Evolutionary conservation across 2,329 filamentous ascomycete genomes (phyloP).

Genomic region (Colletotrichum musae): DNA sequence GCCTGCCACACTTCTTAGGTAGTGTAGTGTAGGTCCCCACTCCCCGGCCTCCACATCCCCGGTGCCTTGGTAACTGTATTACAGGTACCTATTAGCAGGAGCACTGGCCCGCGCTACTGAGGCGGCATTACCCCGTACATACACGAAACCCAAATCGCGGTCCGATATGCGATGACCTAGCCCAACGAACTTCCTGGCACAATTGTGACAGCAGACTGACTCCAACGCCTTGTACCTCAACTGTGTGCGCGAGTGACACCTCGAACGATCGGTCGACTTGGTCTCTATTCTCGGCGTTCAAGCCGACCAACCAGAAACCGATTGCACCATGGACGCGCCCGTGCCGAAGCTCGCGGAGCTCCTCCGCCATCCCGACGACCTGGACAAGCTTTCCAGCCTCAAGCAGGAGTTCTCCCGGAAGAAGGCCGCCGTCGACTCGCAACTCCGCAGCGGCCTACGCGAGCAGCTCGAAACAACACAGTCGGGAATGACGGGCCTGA

Average conservation of each 20-base stretch:
- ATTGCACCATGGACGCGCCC: slow-evolving; percentile 72
- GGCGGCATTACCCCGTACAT: not conserved
- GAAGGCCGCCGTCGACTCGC: slow-evolving; percentile 90
- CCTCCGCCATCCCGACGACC: slow-evolving; percentile 93
- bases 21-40: no score
- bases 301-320: slow-evolving; percentile 11
- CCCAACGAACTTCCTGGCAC: slow-evolving; percentile 9
- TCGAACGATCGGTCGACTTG: slow-evolving; percentile 3
- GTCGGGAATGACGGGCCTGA: slow-evolving; percentile 89
- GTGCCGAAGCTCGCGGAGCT: slow-evolving; percentile 91
- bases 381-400: slow-evolving; percentile 93
- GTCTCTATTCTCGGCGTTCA: not conserved
- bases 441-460: slow-evolving; percentile 88
- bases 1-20: no score
- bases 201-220: slow-evolving; percentile 13
- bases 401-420: slow-evolving; percentile 96
- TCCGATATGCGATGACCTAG: slow-evolving; percentile 28
- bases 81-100: no score
- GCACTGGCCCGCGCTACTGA: not conserved
- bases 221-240: not conserved
- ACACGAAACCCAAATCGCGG: slow-evolving; percentile 31
- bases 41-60: no score
- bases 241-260: not conserved
- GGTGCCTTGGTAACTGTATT: no score
- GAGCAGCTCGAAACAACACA: slow-evolving; percentile 97